phyloP scores from a whole-genome alignment of 192 early-diverging fungal species.

The Coemansia sp. region DNA sequence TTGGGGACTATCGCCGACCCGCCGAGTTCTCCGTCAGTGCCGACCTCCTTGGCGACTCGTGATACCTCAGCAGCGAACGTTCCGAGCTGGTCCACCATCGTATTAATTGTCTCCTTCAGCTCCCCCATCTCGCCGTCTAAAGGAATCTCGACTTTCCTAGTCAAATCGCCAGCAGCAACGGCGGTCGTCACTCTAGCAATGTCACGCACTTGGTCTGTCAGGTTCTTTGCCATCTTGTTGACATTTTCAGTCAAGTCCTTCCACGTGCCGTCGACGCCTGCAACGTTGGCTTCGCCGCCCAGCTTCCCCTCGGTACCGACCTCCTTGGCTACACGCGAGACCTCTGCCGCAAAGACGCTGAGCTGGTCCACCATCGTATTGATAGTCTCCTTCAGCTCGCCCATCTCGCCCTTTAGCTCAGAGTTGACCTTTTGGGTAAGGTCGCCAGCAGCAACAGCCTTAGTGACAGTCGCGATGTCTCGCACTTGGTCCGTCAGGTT shows the following conservation, averaged over 20 bases:
- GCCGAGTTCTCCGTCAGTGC: no score
- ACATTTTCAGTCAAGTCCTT: conserved; percentile 67
- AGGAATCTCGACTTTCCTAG: conserved; percentile 48
- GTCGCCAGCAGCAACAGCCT: conserved; percentile 23
- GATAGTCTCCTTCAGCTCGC: conserved; percentile 65
- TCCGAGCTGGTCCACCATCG: no score
- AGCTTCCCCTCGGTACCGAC: conserved; percentile 69
- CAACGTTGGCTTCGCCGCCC: conserved; percentile 64
- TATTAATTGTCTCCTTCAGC: no score
- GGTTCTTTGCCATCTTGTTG: conserved; percentile 65
- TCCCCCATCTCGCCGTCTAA: no score
- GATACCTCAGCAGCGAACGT: no score
- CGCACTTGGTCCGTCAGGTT: conserved; percentile 24
- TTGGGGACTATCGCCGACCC: no score
- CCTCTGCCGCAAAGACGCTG: conserved; percentile 60
- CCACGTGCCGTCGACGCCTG: conserved; percentile 65
- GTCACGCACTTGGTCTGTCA: conserved; percentile 63
- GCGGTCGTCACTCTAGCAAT: conserved; percentile 60
- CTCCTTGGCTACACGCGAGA: conserved; percentile 64
- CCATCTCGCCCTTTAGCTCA: conserved; percentile 59
- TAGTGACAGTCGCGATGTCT: conserved; percentile 11
- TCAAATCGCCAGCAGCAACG: conserved; percentile 59
- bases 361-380: conserved; percentile 68
- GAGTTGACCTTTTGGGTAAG: conserved; percentile 16
- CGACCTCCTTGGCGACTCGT: no score